Conservation (phyloP, 345 rosid genomes). For the Boechera divaricarpa region DNA sequence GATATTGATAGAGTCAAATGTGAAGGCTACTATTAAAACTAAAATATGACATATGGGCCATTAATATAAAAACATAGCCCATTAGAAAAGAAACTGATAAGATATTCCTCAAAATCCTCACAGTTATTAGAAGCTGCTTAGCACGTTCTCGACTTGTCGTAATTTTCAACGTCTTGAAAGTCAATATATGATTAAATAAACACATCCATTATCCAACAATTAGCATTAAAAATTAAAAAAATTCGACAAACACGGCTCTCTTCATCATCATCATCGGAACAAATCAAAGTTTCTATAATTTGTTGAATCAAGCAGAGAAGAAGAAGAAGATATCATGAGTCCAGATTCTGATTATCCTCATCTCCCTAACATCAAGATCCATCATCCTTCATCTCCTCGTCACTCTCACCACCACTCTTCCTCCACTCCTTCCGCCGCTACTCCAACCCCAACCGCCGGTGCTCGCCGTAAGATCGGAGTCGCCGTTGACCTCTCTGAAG, state of each 20-base stretch:
- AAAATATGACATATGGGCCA: conserved; percentile 15
- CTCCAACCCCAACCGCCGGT: conserved; percentile 82
- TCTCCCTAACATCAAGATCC: conserved; percentile 82
- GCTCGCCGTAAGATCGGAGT: conserved; percentile 91
- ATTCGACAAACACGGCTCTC: conserved; percentile 18
- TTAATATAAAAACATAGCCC: conserved; percentile 15
- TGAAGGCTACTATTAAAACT: too few species aligned
- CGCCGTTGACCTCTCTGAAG: conserved; percentile 91
- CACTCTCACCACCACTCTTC: conserved; percentile 51
- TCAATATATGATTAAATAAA: not conserved
- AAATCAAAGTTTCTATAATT: not conserved
- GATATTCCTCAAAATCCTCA: not conserved
- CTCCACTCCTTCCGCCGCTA: conserved; percentile 48
- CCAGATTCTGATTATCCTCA: conserved; percentile 61
- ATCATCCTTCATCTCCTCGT: conserved; percentile 53
- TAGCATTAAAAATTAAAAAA: not conserved
- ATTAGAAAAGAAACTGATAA: not conserved
- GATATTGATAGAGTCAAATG: too few species aligned
- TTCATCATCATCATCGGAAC: conserved; percentile 4
- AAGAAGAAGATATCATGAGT: conserved; percentile 24
- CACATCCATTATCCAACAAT: conserved; percentile 34
- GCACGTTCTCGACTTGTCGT: conserved; percentile 36
- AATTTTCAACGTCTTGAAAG: not conserved
- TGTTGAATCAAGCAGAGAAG: conserved; percentile 5
- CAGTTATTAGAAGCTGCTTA: not conserved